Percentiles rank a stretch among this genome's conserved stretches.
Evolutionary conservation across 2,329 filamentous ascomycete genomes (phyloP).

Genomic region (Beauveria sp.): DNA sequence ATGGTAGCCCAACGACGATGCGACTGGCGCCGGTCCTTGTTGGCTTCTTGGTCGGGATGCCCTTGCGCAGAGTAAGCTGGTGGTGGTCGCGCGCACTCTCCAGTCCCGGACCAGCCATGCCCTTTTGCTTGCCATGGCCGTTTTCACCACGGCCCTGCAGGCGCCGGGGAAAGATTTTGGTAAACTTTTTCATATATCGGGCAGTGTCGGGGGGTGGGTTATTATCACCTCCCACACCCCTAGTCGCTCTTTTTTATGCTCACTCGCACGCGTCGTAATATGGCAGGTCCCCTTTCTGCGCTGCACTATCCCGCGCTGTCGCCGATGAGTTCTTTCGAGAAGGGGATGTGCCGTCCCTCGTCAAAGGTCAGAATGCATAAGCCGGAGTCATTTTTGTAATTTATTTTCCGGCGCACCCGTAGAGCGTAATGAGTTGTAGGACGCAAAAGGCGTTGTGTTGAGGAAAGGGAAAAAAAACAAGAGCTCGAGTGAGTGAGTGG

Average conservation of each 20-base stretch:
- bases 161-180: slow-evolving; percentile 26
- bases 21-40: slow-evolving; percentile 22
- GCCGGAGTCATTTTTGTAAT: neutral
- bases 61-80: slow-evolving; percentile 24
- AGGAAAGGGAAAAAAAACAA: slow-evolving; percentile 4
- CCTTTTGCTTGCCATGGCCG: slow-evolving; percentile 11
- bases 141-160: slow-evolving; percentile 21
- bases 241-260: neutral
- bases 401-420: neutral
- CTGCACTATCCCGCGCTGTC: neutral
- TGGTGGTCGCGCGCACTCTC: slow-evolving; percentile 25
- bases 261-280: neutral
- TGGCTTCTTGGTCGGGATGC: slow-evolving; percentile 14
- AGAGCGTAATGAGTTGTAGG: neutral
- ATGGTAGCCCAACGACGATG: slow-evolving; percentile 17
- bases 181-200: slow-evolving; percentile 27
- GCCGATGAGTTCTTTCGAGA: neutral
- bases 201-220: neutral
- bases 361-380: neutral
- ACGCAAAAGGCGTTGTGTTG: neutral
- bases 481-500: neutral
- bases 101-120: slow-evolving; percentile 11
- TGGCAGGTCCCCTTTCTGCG: neutral
- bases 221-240: neutral
- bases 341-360: neutral